Evolutionary conservation across 192 early-diverging fungal species (phyloP), one percentile per base, ranked within the genome.

Genomic region (Ramicandelaber brevisporus): DNA sequence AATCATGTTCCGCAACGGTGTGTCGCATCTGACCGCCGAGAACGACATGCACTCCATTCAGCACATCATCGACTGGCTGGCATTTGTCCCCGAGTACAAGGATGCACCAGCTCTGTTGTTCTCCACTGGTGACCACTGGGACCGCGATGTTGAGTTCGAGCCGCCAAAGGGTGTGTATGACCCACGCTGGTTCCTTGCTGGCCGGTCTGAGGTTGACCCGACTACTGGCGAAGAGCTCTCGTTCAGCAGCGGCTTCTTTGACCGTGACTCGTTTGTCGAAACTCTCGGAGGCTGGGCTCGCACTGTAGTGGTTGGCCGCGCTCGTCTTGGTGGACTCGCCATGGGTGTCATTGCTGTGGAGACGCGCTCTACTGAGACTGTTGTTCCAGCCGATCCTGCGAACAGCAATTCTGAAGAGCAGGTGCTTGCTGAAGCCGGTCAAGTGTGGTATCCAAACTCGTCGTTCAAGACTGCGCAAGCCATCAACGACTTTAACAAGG

Each of bases 381-480:
- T 90, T 20, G 61, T 88, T 23, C 80, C 73, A 3, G 92, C 92
- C 21, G 92, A 98, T 49, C 85, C 92, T 7, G 87, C 85, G 19
- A 83, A 85, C 52, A 57, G 77, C 13, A 61, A 73, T 23, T 95
- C 88, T 6, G 60, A 62, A 16, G 85, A 92, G 48, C 78, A 93
- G 54, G 68, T 81, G 1, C 37, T 83, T 24, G 64, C 69, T 40
- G 82, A 93, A 49, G 88, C 92, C 21, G 86, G 86, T 29, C 76
- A 80, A 40, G 92, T 97, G 23, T 97, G 92, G 92, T 87, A 82
- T 48, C 92, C 92, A 22, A 89, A 92, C 68, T 88, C 82, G 24
- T 80, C 92, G n/a, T 97, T 67, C 65, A 97, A 97, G 65, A 97
- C 92, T 13, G 86, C 92, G 8, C 92, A 97, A 58, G 88, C 92